These are phyloP conservation scores for Conticribra weissflogii DNA, from an alignment of 108 stramenopile species.

Conservation along the genomic window DNA sequence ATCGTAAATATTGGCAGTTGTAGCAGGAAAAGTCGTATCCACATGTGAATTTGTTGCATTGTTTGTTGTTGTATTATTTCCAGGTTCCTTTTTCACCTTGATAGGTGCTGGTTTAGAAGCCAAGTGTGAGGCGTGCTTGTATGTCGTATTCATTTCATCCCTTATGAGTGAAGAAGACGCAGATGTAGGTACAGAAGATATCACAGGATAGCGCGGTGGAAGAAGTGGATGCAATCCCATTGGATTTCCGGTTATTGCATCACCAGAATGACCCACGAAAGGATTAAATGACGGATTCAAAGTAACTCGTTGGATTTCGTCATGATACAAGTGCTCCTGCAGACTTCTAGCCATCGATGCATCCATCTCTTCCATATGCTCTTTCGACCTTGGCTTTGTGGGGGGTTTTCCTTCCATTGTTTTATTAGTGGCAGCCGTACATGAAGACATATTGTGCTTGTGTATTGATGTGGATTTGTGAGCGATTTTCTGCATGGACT, in stretches of 20 bases:
- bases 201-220: no score
- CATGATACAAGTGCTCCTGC: slow-evolving; percentile 16
- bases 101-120: slow-evolving; percentile 2
- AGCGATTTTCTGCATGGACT: no score
- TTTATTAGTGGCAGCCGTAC: no score
- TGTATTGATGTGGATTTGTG: no score
- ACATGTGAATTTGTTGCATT: slow-evolving; percentile 4
- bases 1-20: slow-evolving; percentile 18
- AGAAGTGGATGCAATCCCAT: no score
- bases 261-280: slow-evolving; percentile 1
- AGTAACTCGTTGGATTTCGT: slow-evolving; percentile 5
- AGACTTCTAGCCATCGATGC: slow-evolving; percentile 20
- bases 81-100: slow-evolving; percentile 35
- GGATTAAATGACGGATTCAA: not conserved
- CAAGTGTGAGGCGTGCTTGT: not conserved
- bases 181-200: no score
- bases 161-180: no score
- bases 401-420: not conserved
- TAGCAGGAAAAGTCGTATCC: not conserved
- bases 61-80: slow-evolving; percentile 1
- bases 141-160: slow-evolving; percentile 1
- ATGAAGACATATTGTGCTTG: no score
- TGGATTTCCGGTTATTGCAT: no score
- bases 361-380: slow-evolving; percentile 14
- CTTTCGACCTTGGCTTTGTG: not conserved